Base-by-base conservation (phyloP, 116 monocot species). In the Iris pallida region DNA sequence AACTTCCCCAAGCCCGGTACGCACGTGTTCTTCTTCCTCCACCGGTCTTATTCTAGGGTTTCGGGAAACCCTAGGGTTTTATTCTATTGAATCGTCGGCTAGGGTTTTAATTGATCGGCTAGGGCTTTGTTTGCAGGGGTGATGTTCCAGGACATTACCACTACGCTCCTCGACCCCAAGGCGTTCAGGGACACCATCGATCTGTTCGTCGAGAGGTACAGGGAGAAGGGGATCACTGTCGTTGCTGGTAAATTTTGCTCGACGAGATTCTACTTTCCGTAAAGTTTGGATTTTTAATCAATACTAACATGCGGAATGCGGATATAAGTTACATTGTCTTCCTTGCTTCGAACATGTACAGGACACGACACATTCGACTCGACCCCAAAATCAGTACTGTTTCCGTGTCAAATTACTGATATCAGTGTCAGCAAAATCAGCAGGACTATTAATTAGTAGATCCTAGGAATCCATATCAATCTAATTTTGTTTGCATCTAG, bases 81-180 rank as follows among this genome's bases (percentile, higher is more conserved):
- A 4, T 57, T 43, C 16, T 68, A 1, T 8, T 8, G 17, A 30
- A 30, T 30, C 30, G 30, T 30, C 30, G 30, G 30, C 30, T 30
- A 30, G 19, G 7, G 20, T 8, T 58, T 44, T 46, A n/a, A n/a
- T n/a, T n/a, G n/a, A n/a, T 30, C 30, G 30, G 30, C 30, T 30
- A 30, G 19, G 7, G 20, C 10, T 58, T 44, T 46, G 58, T 45
- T 52, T 65, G 53, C 5, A 83, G 83, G 83, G 20, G 58, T 83
- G 46, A 83, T 79, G 76, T 83, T 83, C 56, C 83, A 83, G 63
- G 83, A 83, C 63, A 83, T 83, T 64, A 83, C 83, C 17, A 83
- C 79, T 5, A 72, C 79, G 57, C 75, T 83, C 42, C 83, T 83
- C 15, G 73, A 83, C 69, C 79, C 68, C 54, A 66, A 55, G 63